Base-by-base conservation (phyloP, 129 eudicot species). In the Centrapalus pauciflorus region DNA sequence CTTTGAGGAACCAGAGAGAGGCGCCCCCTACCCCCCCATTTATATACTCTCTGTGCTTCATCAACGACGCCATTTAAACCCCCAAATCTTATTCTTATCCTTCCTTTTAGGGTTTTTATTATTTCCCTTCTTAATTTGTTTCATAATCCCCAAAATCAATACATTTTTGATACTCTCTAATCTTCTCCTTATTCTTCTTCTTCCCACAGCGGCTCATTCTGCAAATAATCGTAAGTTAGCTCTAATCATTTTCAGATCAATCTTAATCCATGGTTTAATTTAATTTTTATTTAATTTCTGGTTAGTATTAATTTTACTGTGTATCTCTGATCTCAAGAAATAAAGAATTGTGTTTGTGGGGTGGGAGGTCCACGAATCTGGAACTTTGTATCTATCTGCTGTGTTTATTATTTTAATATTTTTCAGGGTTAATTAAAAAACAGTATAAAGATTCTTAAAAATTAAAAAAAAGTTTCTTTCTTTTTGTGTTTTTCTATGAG, bases 141-240 rank as follows among this genome's bases (percentile, higher is more conserved):
- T 46, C 12, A 63, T 26, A 23, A 40, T 58, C 59, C 38, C 52
- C 63, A 52, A n/a, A 35, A 69, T 48, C 52, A 26, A 38, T 9
- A n/a, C n/a, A 9, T 60, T 71, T 30, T 35, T 10, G 16, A 48
- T 61, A 61, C 16, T 65, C 19, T 30, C 48, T 10, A 14, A 48
- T 61, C 69, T 27, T 65, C 19, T 40, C 54, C 54, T 13, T 16
- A 51, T 26, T 71, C 69, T 59, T 33, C 54, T 13, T 16, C 35
- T 26, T 71, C 69, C 46, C 23, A n/a, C 73, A 37, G 48, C 65
- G 35, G 28, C 49, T 59, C 58, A 40, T 68, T 61, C 55, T 55
- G 37, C 75, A 72, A 60, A 50, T 76, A 69, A 46, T 64, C 28
- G 90, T 81, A 84, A 84, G 90, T 78, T 77, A 80, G 76, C 74